Base-by-base conservation (phyloP, 306 rosid genomes). In the Prunus campanulata region DNA sequence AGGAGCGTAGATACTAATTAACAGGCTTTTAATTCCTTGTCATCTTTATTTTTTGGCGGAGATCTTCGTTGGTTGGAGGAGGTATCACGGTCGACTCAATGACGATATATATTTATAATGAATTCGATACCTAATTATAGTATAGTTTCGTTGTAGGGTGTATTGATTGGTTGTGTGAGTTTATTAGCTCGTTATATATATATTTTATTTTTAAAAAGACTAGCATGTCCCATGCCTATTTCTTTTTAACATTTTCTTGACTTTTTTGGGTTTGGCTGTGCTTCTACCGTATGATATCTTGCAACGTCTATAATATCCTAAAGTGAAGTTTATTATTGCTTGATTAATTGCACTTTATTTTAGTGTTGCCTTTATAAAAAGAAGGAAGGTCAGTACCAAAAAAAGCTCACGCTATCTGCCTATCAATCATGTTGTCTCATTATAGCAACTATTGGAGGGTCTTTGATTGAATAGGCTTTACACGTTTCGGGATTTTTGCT, bases 341-440 rank as follows among this genome's bases (percentile, higher is more conserved):
- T 10, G 19, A 63, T 81, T 35, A 25, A 32, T 51, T 11, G 11
- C 15, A 39, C 20, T 16, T 50, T 25, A 20, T 8, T 5, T 61
- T 47, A 10, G 0, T 2, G 9, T 20, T 25, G 57, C 19, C 24
- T 25, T 39, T 68, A 0, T 5, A 4, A 12, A 57, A 63, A 50
- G 30, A 13, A 57, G 19, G 18, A 15, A 69, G 20, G 32, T 13
- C 35, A 19, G 20, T 55, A 4, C 42, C 10, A 10, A 50, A 70
- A 72, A 72, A 72, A 52, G 71, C 63, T 74, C 63, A 30, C 19
- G 9, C 72, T 48, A 39, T 27, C 59, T 73, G 64, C 22, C 49
- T 7, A 3, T 74, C 20, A 74, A 60, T 77, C 42, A 68, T 74
- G 5, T 20, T 82, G 79, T 77, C 81, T 48, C 32, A 32, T 66